Conservation (phyloP, 2,329 filamentous ascomycete genomes). For the Arthrobotrys megalospora region DNA sequence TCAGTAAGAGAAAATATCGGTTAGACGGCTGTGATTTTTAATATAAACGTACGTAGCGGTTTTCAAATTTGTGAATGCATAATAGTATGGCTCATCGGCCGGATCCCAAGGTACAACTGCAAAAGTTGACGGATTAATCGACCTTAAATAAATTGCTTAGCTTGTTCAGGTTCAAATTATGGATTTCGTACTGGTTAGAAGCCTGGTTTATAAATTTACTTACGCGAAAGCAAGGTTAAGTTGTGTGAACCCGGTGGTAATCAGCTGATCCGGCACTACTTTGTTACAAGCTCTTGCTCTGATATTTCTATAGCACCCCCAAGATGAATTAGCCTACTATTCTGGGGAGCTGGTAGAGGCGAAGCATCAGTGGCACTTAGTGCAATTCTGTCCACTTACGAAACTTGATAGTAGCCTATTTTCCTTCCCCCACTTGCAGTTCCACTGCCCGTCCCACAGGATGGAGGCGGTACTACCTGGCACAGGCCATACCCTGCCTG, state of each 20-base stretch:
- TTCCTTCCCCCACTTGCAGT: slow-evolving; percentile 40
- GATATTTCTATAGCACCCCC: slow-evolving; percentile 57
- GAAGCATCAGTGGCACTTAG: too few species aligned
- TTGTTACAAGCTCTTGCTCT: slow-evolving; percentile 65
- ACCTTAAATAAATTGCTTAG: slow-evolving; percentile 10
- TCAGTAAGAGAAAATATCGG: not conserved
- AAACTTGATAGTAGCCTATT: slow-evolving; percentile 48
- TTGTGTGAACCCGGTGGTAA: slow-evolving; percentile 66
- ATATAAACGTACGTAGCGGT: slow-evolving; percentile 15
- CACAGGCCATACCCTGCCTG: slow-evolving; percentile 29
- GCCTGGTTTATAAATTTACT: slow-evolving; percentile 10
- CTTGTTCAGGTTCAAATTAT: not conserved
- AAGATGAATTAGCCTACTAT: not conserved
- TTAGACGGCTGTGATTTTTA: not conserved
- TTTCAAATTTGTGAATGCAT: slow-evolving; percentile 64
- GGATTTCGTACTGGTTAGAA: not conserved
- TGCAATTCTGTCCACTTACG: slow-evolving; percentile 10
- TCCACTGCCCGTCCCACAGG: slow-evolving; percentile 37
- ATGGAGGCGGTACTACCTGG: slow-evolving; percentile 28
- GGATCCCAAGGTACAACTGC: slow-evolving; percentile 60
- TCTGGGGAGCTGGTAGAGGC: not conserved
- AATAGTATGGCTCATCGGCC: slow-evolving; percentile 62
- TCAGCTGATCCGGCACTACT: slow-evolving; percentile 66
- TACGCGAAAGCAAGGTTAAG: slow-evolving; percentile 66
- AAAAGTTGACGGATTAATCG: slow-evolving; percentile 65